Base-by-base conservation (phyloP, 305 asterid species). In the Solanum hybrid region DNA sequence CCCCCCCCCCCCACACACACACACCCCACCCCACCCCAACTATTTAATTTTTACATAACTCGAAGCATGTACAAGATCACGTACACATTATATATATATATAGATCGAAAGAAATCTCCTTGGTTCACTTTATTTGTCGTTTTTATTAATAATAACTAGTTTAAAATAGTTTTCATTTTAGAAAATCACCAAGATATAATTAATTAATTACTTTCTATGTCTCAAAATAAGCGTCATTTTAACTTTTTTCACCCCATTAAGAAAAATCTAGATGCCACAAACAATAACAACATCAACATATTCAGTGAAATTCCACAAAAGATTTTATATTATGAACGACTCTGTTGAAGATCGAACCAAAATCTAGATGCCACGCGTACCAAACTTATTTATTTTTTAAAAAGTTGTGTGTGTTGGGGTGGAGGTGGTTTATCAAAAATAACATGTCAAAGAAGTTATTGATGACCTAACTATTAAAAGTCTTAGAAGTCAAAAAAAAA, bases 401-500 rank as follows among this genome's bases (percentile, higher is more conserved):
- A 17, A 56, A 56, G 69, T 56, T 56, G 69, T 56, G 24, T 56
- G 69, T 17, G 24, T 56, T 56, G 69, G 24, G 10, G 1, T 17
- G 24, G 24, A 1, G 69, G 69, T 56, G 24, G 69, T 56, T 56
- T 56, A 56, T 56, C 69, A n/a, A 56, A 56, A 56, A 56, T 56
- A 56, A 56, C 69, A 56, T 56, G 69, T 17, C 69, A 56, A 56
- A 87, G 89, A 92, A 89, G 86, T 93, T 91, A 92, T 88, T 89
- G 95, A 91, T 92, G 89, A 91, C 95, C 94, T 91, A 93, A 24
- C 76, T 79, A 42, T 76, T 6, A 22, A 17, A 69, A 87, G 27
- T 45, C 29, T 19, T 51, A 32, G 31, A 78, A 88, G 45, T 45
- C 14, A 24, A 38, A 86, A 86, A 42, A 51, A 51, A 15, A 51